Evolutionary conservation across 1,284 basidiomycete species (phyloP).

Genomic region (Sutorius eximius): DNA sequence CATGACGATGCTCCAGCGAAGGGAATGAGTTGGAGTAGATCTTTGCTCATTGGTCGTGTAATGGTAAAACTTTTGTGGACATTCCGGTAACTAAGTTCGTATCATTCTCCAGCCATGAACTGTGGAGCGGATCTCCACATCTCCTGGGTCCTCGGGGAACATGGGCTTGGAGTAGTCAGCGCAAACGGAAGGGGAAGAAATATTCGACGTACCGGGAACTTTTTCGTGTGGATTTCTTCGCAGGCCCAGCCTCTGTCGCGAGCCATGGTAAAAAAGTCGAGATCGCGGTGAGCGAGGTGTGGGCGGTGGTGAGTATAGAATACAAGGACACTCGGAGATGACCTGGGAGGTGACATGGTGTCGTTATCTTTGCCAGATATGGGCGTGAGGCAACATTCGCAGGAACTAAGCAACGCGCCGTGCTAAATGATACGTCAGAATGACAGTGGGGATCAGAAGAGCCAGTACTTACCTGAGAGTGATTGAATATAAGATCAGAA

Average conservation of each 20-base stretch:
- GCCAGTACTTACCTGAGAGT: slow-evolving; percentile 60
- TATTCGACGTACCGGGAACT: slow-evolving; percentile 51
- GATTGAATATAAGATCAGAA: slow-evolving; percentile 91
- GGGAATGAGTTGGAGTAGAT: too few species aligned
- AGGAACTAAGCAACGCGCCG: slow-evolving; percentile 77
- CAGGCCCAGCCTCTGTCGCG: slow-evolving; percentile 70
- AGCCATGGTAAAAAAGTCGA: slow-evolving; percentile 81
- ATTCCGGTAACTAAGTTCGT: slow-evolving; percentile 12
- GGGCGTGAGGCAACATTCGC: slow-evolving; percentile 48
- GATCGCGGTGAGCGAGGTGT: slow-evolving; percentile 80
- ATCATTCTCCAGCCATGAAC: slow-evolving; percentile 78
- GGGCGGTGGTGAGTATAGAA: slow-evolving; percentile 94
- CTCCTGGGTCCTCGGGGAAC: slow-evolving; percentile 85
- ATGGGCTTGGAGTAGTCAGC: slow-evolving; percentile 56
- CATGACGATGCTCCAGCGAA: not conserved
- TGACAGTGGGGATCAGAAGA: not conserved
- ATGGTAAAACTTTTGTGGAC: not conserved
- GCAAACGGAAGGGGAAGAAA: not conserved
- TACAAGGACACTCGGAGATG: slow-evolving; percentile 68
- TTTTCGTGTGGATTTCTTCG: slow-evolving; percentile 69
- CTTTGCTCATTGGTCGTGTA: too few species aligned
- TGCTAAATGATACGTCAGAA: slow-evolving; percentile 51
- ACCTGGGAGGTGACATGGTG: slow-evolving; percentile 5
- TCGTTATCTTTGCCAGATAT: not conserved
- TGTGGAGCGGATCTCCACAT: slow-evolving; percentile 67